Conservation (phyloP, 2,329 filamentous ascomycete genomes). For the Chaetoscypha palmicola region DNA sequence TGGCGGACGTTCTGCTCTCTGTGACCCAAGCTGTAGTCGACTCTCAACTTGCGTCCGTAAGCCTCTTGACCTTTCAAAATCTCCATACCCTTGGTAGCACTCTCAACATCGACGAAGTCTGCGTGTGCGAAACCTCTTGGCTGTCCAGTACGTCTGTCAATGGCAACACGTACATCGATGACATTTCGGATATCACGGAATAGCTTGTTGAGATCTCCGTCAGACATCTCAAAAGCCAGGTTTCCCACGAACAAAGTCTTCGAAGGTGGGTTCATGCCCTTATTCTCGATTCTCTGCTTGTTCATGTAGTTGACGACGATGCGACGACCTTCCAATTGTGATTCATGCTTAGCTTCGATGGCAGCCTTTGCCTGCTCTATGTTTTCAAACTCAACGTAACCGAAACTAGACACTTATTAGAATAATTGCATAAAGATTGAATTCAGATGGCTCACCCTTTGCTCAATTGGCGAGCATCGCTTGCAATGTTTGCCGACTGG, state of each 20-base stretch:
- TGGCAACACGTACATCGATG: constrained; percentile 70
- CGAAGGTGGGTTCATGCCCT: constrained; percentile 40
- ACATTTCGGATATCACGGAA: constrained; percentile 67
- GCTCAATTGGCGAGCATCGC: constrained; percentile 56
- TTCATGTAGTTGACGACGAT: constrained; percentile 51
- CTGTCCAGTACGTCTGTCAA: constrained; percentile 73
- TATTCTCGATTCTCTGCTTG: constrained; percentile 14
- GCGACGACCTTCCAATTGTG: constrained; percentile 56
- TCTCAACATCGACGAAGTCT: constrained; percentile 64
- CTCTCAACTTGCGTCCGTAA: constrained; percentile 57
- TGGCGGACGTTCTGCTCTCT: too few relatives aligned
- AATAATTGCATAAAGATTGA: neutral
- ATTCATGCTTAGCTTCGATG: constrained; percentile 50
- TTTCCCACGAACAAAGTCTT: constrained; percentile 77
- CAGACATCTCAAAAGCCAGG: constrained; percentile 77
- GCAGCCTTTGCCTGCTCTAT: constrained; percentile 48
- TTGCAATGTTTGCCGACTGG: constrained; percentile 45
- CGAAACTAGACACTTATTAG: constrained; percentile 45
- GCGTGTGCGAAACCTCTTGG: constrained; percentile 79
- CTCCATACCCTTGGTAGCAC: constrained; percentile 54
- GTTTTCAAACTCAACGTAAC: constrained; percentile 54
- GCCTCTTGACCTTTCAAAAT: constrained; percentile 49
- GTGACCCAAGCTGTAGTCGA: constrained; percentile 48
- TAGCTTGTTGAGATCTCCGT: constrained; percentile 71
- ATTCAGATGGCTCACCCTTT: constrained; percentile 49